Conservation (phyloP, 2,329 filamentous ascomycete genomes). For the Monilinia laxa region DNA sequence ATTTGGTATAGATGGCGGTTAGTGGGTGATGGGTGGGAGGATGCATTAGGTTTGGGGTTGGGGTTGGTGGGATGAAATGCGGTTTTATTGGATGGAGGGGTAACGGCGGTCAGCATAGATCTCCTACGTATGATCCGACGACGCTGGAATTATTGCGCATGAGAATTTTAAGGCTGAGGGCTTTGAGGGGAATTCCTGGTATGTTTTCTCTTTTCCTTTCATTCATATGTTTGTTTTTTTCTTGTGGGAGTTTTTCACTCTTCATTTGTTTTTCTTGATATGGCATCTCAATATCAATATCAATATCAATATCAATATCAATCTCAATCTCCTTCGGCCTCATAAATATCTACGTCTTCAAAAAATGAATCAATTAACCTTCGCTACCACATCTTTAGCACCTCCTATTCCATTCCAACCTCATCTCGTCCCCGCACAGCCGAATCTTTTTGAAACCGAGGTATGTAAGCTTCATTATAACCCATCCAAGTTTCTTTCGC, state of each 20-base stretch:
- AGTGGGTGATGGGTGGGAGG: no score
- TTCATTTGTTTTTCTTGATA: background rate
- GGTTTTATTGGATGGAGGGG: slow-evolving; percentile 27
- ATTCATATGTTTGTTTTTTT: background rate
- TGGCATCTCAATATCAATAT: background rate
- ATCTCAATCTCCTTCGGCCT: background rate
- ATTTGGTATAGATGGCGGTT: background rate
- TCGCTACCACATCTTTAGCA: slow-evolving; percentile 30
- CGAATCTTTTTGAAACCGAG: slow-evolving; percentile 32
- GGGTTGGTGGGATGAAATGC: background rate
- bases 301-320: background rate
- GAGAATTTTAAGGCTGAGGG: slow-evolving; percentile 53
- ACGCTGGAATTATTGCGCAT: slow-evolving; percentile 50
- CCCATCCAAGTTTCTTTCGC: background rate
- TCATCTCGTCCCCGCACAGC: slow-evolving; percentile 29
- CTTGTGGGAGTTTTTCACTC: no score
- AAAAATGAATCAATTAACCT: slow-evolving; percentile 29
- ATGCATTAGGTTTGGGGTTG: background rate
- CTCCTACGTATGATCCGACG: slow-evolving; percentile 56
- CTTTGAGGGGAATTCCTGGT: slow-evolving; percentile 51
- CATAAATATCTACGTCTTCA: background rate
- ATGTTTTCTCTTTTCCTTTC: slow-evolving; percentile 25
- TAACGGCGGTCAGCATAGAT: slow-evolving; percentile 42
- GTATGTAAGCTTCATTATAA: slow-evolving; percentile 25
- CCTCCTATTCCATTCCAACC: slow-evolving; percentile 30